Evolutionary conservation across 805 yeast species (phyloP), one percentile per base, ranked within the genome.

Genomic region (Pichia thaimueangensis): DNA sequence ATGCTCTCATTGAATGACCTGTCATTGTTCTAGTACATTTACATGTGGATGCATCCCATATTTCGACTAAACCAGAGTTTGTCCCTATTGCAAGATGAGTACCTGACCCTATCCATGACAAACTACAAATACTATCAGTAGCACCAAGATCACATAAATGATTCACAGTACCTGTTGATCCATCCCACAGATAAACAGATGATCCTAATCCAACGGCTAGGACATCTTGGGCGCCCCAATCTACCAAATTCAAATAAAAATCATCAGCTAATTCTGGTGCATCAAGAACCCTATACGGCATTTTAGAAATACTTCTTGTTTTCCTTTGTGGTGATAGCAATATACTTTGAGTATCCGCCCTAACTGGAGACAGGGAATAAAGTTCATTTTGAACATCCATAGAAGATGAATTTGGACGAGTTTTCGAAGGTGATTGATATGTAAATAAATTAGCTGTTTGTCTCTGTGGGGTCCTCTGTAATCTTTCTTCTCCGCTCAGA

Each of bases 261-360:
- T 91, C 97, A 59, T 93, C 97, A 6, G 87, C 87, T 19, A 93
- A 68, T 37, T 87, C 95, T 0, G 97, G 98, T 0, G 98, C 98
- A 64, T 91, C 98, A 34, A 91, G 71, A 5, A 91, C 97, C 43
- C 96, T 72, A 56, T 83, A 88, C 0, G 98, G 97, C 1, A 88
- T 86, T 56, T 84, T 86, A 4, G 93, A 71, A 17, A 93, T 85
- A 24, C 76, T 73, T 35, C 98, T 67, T 2, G 83, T 77, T 55
- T 78, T 82, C 62, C 82, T 86, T 44, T 83, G 81, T 0, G 97
- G 97, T 2, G 91, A 81, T 39, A 89, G 64, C 34, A 93, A 67
- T 21, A 89, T 63, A 52, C 77, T 74, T 53, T 89, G 95, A 2
- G 91, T 78, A 51, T 89, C 97, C 45, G 83, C 84, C 39, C 97